phyloP scores from a whole-genome alignment of 768 basidiomycete genomes.

The Rhodotorula diobovata region DNA sequence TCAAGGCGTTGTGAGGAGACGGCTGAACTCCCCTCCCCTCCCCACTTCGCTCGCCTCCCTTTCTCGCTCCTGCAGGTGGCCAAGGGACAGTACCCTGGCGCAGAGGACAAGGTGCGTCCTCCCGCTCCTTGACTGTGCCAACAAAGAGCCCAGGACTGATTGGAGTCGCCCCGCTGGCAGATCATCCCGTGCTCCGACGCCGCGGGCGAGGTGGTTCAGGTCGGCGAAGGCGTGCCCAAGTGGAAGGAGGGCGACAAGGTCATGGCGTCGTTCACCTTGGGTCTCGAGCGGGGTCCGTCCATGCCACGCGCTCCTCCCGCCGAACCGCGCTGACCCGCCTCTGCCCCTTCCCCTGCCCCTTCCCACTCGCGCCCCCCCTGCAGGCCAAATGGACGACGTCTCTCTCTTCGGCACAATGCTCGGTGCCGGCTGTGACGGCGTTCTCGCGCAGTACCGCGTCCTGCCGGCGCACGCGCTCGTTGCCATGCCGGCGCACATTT shows the following conservation, averaged over 20 bases:
- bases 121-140: neutral
- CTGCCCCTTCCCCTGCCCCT: too few species aligned
- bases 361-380: neutral
- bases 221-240: neutral
- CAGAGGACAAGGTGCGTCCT: neutral
- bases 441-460: slow-evolving; percentile 51
- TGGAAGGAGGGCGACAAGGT: slow-evolving; percentile 2
- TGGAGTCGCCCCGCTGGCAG: neutral
- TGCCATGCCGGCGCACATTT: slow-evolving; percentile 56
- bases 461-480: slow-evolving; percentile 53
- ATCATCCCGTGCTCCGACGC: slow-evolving; percentile 1
- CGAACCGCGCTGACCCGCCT: too few species aligned
- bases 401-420: neutral
- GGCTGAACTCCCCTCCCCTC: neutral
- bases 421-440: slow-evolving; percentile 40
- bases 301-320: too few species aligned
- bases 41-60: neutral
- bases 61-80: neutral
- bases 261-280: neutral
- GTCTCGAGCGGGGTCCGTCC: neutral
- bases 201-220: neutral
- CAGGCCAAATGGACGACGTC: neutral
- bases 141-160: neutral
- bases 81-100: neutral
- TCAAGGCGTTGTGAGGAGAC: too few species aligned